Evolutionary conservation across 371 early-diverging fungal genomes (phyloP), one percentile per base, ranked within the genome.

Genomic region (Mucor lusitanicus): DNA sequence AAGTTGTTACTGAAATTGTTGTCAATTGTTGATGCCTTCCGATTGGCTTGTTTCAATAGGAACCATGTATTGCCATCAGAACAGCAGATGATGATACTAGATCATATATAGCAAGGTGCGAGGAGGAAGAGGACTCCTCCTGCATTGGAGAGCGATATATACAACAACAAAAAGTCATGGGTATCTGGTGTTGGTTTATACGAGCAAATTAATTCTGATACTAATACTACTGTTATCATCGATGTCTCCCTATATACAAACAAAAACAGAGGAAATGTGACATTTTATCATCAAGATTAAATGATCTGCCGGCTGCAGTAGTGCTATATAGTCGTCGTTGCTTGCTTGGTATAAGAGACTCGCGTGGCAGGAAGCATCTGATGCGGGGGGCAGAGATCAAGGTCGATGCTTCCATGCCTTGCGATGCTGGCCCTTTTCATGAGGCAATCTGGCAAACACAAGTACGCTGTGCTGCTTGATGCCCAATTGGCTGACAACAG

Each of bases 401-500:
- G 42, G 42, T 6, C 17, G 17, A 42, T 15, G 46, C 6, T 9
- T 65, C 67, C 79, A 65, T 0, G 80, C 77, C 35, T 65, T 70
- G n/a, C 70, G 65, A 66, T 77, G 80, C 8, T 71, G 66, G 11
- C 74, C 73, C 40, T 73, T 73, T 62, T 74, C 68, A 55, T 71
- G 72, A 13, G 70, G 55, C 17, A 73, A 50, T 19, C 73, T 19
- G 5, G 76, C 28, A 59, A 82, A 82, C 17, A 35, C 70, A 6
- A 82, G 63, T 0, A 74, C 66, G 4, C 69, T 71, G n/a, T 75
- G 68, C 28, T 82, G 78, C 17, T 66, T 67, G 5, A 82, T 75
- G 1, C 80, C 80, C 19, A 82, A 53, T 32, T 78, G 72, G 59
- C 80, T 82, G 3, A 79, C 75, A 21, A 67, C 67, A 2, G 73